Conservation (phyloP, 805 yeast genomes). For the Candida railenensis region DNA sequence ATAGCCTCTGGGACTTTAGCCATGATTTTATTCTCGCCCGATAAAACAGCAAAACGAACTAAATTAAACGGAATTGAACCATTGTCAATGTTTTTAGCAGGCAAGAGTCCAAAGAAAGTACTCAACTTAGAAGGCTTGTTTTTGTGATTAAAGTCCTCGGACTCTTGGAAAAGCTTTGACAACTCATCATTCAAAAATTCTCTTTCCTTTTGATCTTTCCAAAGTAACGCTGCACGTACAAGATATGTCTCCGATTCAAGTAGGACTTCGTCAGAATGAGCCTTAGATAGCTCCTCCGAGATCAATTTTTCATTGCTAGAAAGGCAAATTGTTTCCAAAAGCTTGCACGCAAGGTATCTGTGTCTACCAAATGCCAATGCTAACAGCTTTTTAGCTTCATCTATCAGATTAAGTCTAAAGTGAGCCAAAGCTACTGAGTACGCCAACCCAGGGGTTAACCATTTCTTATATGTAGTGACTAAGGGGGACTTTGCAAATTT, state of each 20-base stretch:
- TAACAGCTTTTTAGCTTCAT: constrained; percentile 49
- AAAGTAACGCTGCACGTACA: constrained; percentile 52
- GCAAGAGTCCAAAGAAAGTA: constrained; percentile 1
- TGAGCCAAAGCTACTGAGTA: constrained; percentile 68
- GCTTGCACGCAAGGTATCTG: constrained; percentile 54
- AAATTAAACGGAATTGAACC: constrained; percentile 54
- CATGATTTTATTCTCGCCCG: constrained; percentile 71
- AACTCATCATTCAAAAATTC: constrained; percentile 49
- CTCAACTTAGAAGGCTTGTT: neutral
- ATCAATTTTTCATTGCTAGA: constrained; percentile 8
- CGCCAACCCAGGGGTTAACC: constrained; percentile 74
- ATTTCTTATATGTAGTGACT: constrained; percentile 53
- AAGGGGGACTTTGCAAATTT: constrained; percentile 58
- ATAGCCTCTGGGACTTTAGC: constrained; percentile 62
- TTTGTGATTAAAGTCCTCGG: neutral
- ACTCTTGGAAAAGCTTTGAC: constrained; percentile 15
- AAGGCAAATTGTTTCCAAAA: constrained; percentile 50
- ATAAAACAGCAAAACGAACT: constrained; percentile 64
- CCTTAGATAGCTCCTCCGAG: constrained; percentile 1
- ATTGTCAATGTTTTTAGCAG: constrained; percentile 2
- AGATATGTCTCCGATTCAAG: constrained; percentile 58
- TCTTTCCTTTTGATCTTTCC: constrained; percentile 50
- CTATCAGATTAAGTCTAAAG: constrained; percentile 38
- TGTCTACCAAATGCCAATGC: constrained; percentile 51
- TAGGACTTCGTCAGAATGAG: neutral